phyloP scores from a whole-genome alignment of 208 protist genomes.

The Trypanosoma scelopori region DNA sequence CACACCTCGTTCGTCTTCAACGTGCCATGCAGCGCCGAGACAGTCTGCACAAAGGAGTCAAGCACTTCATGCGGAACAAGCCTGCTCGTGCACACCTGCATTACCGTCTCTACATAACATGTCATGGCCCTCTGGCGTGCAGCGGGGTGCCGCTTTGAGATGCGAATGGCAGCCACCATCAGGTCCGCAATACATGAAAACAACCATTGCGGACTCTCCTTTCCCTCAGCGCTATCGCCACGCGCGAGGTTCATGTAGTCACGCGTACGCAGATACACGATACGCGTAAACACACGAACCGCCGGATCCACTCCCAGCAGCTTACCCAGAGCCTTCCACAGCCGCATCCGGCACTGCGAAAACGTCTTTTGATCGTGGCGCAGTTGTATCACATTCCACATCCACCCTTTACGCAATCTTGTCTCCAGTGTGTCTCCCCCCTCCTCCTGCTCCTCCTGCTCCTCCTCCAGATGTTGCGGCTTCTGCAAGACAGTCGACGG shows the following conservation, averaged over 20 bases:
- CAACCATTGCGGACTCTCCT: slow-evolving; percentile 21
- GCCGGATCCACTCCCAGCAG: slow-evolving; percentile 10
- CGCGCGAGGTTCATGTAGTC: slow-evolving; percentile 21
- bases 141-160: slow-evolving; percentile 27
- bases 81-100: slow-evolving; percentile 23
- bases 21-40: slow-evolving; percentile 7
- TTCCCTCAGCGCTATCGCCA: neutral
- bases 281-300: slow-evolving; percentile 14
- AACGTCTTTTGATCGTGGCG: slow-evolving; percentile 26
- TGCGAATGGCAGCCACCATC: slow-evolving; percentile 14
- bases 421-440: neutral
- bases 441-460: neutral
- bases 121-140: slow-evolving; percentile 9
- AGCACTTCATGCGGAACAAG: slow-evolving; percentile 20
- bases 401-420: slow-evolving; percentile 19
- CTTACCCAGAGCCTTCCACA: slow-evolving; percentile 30
- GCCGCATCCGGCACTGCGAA: slow-evolving; percentile 17
- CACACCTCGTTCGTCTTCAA: slow-evolving; percentile 22
- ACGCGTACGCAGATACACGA: slow-evolving; percentile 7
- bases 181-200: slow-evolving; percentile 27
- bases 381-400: slow-evolving; percentile 29
- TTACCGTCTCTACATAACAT: slow-evolving; percentile 16
- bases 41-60: slow-evolving; percentile 11
- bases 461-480: neutral
- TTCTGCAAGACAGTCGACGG: neutral